A percentile compares a stretch with the other conserved stretches of the same genome.
phyloP scores from a whole-genome alignment of 148 eudicot species.

The Dysphania ambrosioides region DNA sequence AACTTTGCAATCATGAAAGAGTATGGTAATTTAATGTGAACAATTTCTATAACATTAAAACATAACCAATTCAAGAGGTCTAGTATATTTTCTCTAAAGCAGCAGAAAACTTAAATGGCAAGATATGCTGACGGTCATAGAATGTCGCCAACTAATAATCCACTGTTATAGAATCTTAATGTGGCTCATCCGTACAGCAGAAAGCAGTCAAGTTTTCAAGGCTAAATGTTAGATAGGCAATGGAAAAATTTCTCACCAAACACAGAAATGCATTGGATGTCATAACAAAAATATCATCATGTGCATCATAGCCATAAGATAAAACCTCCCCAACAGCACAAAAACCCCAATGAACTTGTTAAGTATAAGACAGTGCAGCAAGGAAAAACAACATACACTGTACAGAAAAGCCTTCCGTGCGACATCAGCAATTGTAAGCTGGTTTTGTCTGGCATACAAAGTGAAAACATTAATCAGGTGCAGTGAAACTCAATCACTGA shows the following conservation, averaged over 20 bases:
- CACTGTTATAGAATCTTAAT: not conserved
- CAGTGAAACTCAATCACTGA: not conserved
- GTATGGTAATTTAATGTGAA: too few species aligned
- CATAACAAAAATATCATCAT: not conserved
- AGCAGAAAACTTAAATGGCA: not conserved
- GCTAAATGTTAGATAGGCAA: not conserved
- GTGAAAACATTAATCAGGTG: constrained; percentile 6
- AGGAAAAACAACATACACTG: constrained; percentile 96
- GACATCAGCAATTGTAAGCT: constrained; percentile 85
- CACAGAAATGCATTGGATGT: not conserved
- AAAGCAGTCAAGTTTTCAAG: not conserved
- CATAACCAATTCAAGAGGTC: not conserved
- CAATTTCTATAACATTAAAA: not conserved
- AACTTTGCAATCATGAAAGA: not conserved
- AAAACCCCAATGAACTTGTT: not conserved
- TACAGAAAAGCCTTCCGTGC: constrained; percentile 95
- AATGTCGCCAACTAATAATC: not conserved
- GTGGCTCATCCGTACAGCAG: not conserved
- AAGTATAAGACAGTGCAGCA: constrained; percentile 13
- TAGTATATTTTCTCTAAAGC: not conserved
- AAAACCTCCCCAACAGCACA: not conserved
- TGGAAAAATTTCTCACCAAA: not conserved
- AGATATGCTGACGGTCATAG: not conserved
- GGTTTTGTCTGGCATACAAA: constrained; percentile 62
- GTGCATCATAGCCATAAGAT: not conserved